Conservation (phyloP, 2,329 filamentous ascomycete genomes). For the Paecilomyces sp. region DNA sequence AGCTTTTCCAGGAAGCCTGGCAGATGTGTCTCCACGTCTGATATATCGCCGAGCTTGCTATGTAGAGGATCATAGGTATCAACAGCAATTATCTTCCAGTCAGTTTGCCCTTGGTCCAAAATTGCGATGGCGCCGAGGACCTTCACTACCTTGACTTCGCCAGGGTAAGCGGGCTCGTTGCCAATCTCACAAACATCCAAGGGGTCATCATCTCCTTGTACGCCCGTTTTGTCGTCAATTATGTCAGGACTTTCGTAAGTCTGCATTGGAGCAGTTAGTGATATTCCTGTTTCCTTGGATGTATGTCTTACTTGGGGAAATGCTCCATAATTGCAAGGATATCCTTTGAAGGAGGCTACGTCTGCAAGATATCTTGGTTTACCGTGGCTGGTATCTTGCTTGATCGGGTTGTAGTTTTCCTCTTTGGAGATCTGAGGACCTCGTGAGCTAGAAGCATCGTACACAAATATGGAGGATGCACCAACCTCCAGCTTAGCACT, state of each 20-base stretch:
- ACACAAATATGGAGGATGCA: not conserved
- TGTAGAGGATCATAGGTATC: not conserved
- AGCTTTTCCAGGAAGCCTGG: not conserved
- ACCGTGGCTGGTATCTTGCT: not conserved
- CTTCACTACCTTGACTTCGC: not conserved
- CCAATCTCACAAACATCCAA: not conserved
- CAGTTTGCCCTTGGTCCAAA: not conserved
- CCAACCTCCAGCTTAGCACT: not conserved
- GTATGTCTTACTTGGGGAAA: not conserved
- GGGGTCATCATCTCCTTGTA: not conserved
- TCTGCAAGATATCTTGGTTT: not conserved
- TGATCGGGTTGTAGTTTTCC: not conserved
- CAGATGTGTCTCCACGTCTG: not conserved
- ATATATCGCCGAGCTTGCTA: not conserved
- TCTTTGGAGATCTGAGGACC: not conserved
- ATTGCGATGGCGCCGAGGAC: not conserved
- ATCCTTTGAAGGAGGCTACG: not conserved
- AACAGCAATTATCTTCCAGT: not conserved
- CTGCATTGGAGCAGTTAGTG: not conserved
- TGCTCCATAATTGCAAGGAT: not conserved
- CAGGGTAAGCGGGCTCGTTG: not conserved
- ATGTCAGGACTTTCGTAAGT: not conserved
- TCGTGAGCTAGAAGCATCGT: not conserved
- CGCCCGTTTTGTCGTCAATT: not conserved
- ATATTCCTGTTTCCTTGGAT: not conserved